Conservation (phyloP, 257 asterid species). For the Handroanthus guayacan region DNA sequence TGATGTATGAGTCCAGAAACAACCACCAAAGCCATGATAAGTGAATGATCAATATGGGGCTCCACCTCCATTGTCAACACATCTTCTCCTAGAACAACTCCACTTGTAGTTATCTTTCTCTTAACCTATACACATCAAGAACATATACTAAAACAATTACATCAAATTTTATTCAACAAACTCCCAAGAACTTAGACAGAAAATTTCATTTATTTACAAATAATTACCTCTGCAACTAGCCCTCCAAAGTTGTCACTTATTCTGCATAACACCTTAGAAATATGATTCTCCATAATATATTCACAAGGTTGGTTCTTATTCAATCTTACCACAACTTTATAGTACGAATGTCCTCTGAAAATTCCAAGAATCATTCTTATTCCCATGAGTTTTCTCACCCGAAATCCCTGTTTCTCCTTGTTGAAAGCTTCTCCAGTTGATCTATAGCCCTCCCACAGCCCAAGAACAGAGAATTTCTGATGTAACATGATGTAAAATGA, state of each 20-base stretch:
- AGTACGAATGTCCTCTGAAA: slow-evolving; percentile 35
- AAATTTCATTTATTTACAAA: not conserved
- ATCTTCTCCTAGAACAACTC: slow-evolving; percentile 53
- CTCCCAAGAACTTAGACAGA: not conserved
- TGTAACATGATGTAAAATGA: not conserved
- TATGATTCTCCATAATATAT: slow-evolving; percentile 42
- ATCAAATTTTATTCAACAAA: not conserved
- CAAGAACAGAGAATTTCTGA: slow-evolving; percentile 39
- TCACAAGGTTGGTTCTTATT: slow-evolving; percentile 8
- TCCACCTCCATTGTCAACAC: slow-evolving; percentile 54
- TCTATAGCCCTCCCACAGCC: slow-evolving; percentile 49
- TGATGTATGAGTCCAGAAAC: slow-evolving; percentile 50
- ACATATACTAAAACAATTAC: not conserved
- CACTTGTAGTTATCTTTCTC: slow-evolving; percentile 45
- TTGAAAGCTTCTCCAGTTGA: not conserved
- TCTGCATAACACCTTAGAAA: slow-evolving; percentile 40
- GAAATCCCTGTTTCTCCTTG: slow-evolving; percentile 33
- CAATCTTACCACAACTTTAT: slow-evolving; percentile 37
- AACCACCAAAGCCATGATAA: slow-evolving; percentile 46
- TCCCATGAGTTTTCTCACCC: slow-evolving; percentile 35
- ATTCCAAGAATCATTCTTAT: slow-evolving; percentile 33
- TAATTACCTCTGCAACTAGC: slow-evolving; percentile 51
- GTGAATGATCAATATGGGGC: slow-evolving; percentile 49
- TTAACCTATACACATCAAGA: slow-evolving; percentile 36
- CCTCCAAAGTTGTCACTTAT: slow-evolving; percentile 45